phyloP scores from a whole-genome alignment of 2,329 filamentous ascomycete genomes.

The Hymenoscyphus scutula region DNA sequence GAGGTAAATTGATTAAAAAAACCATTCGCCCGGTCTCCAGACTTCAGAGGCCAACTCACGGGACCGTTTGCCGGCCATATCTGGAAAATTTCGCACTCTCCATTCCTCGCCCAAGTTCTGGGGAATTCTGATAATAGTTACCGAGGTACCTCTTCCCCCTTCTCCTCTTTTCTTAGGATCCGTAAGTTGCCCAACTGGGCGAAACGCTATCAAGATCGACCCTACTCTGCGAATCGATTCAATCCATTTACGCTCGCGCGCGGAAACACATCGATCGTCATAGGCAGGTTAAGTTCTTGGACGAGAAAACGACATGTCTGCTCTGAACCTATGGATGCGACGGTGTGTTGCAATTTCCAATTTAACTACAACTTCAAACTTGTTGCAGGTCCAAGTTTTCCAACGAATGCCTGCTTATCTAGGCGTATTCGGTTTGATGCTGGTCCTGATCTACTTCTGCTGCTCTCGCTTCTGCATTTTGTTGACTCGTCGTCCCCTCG shows the following conservation, averaged over 20 bases:
- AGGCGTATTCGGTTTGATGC: neutral
- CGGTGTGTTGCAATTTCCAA: neutral
- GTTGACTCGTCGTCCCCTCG: slow-evolving; percentile 1
- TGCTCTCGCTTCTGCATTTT: neutral
- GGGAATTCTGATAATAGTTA: neutral
- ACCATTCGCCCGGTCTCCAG: neutral
- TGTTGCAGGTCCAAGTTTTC: neutral
- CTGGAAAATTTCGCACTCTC: neutral
- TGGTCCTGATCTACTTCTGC: neutral
- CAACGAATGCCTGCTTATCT: neutral
- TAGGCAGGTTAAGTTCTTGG: neutral
- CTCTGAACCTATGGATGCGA: neutral
- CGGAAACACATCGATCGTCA: neutral
- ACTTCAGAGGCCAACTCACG: neutral
- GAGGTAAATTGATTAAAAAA: neutral
- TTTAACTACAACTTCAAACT: neutral
- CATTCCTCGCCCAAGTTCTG: slow-evolving; percentile 1
- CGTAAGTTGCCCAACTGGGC: neutral
- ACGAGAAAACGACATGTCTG: neutral
- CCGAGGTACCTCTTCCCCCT: neutral
- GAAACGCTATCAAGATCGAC: neutral
- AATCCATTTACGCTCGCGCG: neutral
- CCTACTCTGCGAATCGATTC: neutral
- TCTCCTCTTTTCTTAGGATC: neutral
- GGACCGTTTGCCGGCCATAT: neutral